These are phyloP conservation scores for Amoebophrya sp. DNA, from an alignment of 169 alveolate species.

Conservation along the genomic window DNA sequence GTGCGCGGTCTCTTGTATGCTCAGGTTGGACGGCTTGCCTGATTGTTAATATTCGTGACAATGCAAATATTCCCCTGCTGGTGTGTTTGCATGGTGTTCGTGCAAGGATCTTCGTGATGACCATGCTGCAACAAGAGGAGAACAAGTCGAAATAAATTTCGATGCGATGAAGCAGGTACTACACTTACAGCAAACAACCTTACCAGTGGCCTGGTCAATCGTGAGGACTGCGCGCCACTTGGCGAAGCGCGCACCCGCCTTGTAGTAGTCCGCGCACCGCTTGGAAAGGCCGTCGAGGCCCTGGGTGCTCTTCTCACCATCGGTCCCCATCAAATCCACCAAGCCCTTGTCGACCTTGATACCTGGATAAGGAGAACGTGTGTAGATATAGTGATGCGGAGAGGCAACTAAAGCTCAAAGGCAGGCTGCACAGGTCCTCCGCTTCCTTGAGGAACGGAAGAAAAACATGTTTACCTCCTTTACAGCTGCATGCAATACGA, in stretches of 20 bases:
- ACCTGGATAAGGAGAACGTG: conserved; percentile 61
- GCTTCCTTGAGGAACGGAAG: no score
- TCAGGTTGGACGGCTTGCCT: conserved; percentile 80
- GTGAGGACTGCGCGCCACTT: conserved; percentile 98
- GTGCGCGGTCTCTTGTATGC: conserved; percentile 90
- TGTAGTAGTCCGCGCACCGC: conserved; percentile 90
- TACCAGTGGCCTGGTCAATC: conserved; percentile 74
- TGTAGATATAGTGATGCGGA: no score
- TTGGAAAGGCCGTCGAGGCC: conserved; percentile 96
- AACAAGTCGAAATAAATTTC: not conserved
- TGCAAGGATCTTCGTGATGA: not conserved
- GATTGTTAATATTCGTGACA: not conserved
- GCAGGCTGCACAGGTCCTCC: no score
- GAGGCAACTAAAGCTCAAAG: no score
- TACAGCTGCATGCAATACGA: no score
- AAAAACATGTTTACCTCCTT: no score
- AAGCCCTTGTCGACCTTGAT: conserved; percentile 94
- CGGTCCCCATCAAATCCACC: conserved; percentile 77
- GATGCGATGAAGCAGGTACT: not conserved
- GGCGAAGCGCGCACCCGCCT: conserved; percentile 98
- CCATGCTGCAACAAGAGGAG: not conserved
- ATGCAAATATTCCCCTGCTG: no score
- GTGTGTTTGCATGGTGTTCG: not conserved
- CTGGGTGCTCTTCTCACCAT: conserved; percentile 67
- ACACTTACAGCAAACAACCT: not conserved